Evolutionary conservation across 2,329 filamentous ascomycete genomes (phyloP), one percentile per base, ranked within the genome.

Genomic region (Aurifilum marmelostoma): DNA sequence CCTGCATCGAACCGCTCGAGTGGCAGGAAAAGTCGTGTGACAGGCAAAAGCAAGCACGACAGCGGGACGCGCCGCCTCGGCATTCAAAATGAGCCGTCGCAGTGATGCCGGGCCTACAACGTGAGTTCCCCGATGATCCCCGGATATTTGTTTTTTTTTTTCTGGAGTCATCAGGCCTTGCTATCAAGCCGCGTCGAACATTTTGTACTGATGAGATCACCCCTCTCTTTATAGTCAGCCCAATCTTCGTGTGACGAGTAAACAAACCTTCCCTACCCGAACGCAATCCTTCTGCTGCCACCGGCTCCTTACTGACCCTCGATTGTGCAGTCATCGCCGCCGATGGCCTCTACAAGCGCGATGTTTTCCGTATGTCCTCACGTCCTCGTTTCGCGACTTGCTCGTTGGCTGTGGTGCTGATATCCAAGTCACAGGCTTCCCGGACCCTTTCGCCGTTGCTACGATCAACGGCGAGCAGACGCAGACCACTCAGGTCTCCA

Each of bases 401-500:
- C 39, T 54, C 68, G 69, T 66, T 70, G 58, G 66, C 61, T 29
- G 43, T 43, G 24, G 47, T 67, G 70, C 78, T 82, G 73, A 82
- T 74, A 82, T 74, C 69, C 41, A 61, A 61, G 59, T 24, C 41
- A 70, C 69, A 98, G 96, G 95, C 78, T 97, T 98, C 75, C 96
- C 96, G 70, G 96, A 99, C 81, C 96, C 96, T 32, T 99, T 99
- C 79, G 95, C 96, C 60, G 96, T 99, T 73, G 95, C 94, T 75
- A 99, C 96, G 69, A 90, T 98, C 81, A 95, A 94, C 81, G 96
- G 96, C 80, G 96, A 99, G 82, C 96, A 99, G 84, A 99, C 96
- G 69, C 93, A 94, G 82, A 98, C 96, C n/a, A 99, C 96, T 14
- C 91, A 91, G 50, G 96, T 98, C 74, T 97, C 96, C 80, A 98